Evolutionary conservation across 1,139 yeast genomes (phyloP), one percentile per base, ranked within the genome.

Genomic region (Candida neerlandica): DNA sequence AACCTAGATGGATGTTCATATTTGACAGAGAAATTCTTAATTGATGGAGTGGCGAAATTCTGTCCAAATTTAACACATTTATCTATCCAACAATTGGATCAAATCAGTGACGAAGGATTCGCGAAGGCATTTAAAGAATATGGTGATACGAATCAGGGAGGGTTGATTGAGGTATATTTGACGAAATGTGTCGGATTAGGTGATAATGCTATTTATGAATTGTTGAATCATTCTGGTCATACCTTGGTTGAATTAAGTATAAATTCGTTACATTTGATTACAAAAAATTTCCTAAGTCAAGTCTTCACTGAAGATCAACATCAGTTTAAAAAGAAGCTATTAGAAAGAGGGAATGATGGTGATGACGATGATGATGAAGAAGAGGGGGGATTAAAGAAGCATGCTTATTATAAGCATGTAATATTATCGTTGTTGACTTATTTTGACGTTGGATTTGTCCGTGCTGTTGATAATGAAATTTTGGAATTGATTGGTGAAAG

Each of bases 361-460:
- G 55, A 33, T 4, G 54, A 55, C 7, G 30, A 35, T 19, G 55
- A 33, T 4, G 54, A 55, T 7, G 57, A 52, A 5, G 27, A 23
- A 23, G 27, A 23, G 27, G 27, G 9, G 7, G 27, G 9, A 6
- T 10, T 7, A 4, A 23, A 23, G 27, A 23, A 3, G 27, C 9
- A 7, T 23, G 9, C 27, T n/a, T 66, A 55, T 45, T 71, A 51
- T 44, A 47, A 58, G 3, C 61, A 63, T 37, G 51, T 70, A 2
- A 44, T 56, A 2, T 61, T 75, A 16, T 89, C 89, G 0, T 72
- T 82, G 37, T 67, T 91, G 47, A 81, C 89, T 0, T 77, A 81
- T 23, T 61, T 87, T 27, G 94, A 91, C 63, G 60, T 82, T 12
- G 94, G 96, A 0, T 91, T 91, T 69, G 89, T 89, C 1, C 72